Percentiles rank a stretch among this genome's conserved stretches.
Evolutionary conservation across 768 basidiomycete genomes (phyloP).

Genomic region (Mycena galopus): DNA sequence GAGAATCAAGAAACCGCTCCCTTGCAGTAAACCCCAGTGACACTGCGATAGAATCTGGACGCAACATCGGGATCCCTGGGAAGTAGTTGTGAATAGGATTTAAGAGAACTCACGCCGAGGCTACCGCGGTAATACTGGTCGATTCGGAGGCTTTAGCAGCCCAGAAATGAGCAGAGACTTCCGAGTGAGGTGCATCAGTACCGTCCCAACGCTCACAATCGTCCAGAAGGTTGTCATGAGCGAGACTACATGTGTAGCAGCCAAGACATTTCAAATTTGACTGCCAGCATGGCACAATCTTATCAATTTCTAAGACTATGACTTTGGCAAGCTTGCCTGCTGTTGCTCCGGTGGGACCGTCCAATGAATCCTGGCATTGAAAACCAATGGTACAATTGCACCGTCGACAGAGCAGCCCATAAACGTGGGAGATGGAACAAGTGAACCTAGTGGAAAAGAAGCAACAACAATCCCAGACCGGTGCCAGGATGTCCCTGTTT

Average conservation of each 20-base stretch:
- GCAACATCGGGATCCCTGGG: not conserved
- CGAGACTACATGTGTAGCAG: not conserved
- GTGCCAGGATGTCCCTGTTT: not conserved
- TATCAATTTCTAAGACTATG: not conserved
- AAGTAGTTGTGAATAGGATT: not conserved
- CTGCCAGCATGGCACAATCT: not conserved
- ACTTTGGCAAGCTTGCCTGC: not conserved
- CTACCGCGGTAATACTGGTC: not conserved
- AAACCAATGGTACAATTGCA: too few relatives aligned
- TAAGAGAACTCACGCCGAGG: not conserved
- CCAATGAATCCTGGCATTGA: not conserved
- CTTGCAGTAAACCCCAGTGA: not conserved
- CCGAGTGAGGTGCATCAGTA: not conserved
- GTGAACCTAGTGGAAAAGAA: too few relatives aligned
- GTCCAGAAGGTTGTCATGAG: not conserved
- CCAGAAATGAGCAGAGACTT: not conserved
- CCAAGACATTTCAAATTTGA: not conserved
- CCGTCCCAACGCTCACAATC: not conserved
- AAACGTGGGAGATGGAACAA: too few relatives aligned
- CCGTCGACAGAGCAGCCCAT: too few relatives aligned
- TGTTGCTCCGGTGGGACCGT: not conserved
- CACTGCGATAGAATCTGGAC: not conserved
- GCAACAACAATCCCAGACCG: not conserved
- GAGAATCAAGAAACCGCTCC: not conserved
- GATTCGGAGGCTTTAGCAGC: not conserved